Percentiles rank a stretch among this genome's conserved stretches.
Evolutionary conservation across 2,329 filamentous ascomycete genomes (phyloP).

Genomic region (Diaporthe sp.): DNA sequence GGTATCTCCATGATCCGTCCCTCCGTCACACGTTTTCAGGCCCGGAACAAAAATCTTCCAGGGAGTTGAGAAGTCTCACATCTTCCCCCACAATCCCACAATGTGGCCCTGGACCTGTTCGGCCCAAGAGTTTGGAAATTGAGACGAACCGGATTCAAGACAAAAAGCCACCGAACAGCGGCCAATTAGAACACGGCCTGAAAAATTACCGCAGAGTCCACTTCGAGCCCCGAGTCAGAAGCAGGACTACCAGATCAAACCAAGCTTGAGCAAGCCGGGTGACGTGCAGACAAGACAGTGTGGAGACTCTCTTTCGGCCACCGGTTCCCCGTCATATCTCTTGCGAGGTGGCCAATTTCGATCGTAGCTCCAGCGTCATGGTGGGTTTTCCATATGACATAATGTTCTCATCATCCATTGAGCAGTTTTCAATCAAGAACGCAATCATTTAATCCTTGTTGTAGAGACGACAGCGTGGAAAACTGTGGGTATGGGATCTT

Average conservation of each 20-base stretch:
- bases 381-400: background rate
- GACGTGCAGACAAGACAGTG: slow-evolving; percentile 20
- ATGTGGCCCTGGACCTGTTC: background rate
- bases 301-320: background rate
- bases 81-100: background rate
- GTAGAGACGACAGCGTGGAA: background rate
- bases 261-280: background rate
- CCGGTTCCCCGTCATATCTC: background rate
- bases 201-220: slow-evolving; percentile 19
- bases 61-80: background rate
- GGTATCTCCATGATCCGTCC: background rate
- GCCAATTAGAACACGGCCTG: background rate
- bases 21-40: background rate
- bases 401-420: background rate
- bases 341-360: background rate
- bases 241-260: slow-evolving; percentile 18
- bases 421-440: background rate
- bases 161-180: background rate
- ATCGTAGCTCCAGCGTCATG: background rate
- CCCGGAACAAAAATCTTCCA: slow-evolving; percentile 1
- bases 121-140: background rate
- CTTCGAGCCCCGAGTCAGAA: slow-evolving; percentile 25
- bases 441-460: background rate
- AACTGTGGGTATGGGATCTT: background rate
- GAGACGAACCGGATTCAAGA: slow-evolving; percentile 8